phyloP scores from a whole-genome alignment of 129 eudicot genomes.

The Saposhnikovia divaricata region DNA sequence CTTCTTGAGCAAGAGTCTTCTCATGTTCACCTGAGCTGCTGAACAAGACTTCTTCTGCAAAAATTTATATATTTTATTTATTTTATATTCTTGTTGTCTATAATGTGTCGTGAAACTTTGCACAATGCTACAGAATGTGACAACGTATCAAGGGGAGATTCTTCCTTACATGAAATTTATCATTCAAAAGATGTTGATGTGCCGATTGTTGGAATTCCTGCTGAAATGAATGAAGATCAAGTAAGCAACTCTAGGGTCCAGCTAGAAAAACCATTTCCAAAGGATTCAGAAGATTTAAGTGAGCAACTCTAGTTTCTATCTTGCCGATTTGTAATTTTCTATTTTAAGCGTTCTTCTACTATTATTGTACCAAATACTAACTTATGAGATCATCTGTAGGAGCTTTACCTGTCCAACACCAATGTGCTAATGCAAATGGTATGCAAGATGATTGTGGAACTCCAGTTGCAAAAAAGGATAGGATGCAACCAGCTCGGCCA shows the following conservation, averaged over 20 bases:
- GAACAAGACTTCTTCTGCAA: background rate
- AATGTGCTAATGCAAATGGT: slow-evolving; percentile 7
- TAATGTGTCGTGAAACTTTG: background rate
- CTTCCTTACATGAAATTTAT: background rate
- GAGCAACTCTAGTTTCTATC: background rate
- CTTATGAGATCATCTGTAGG: background rate
- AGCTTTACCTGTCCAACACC: background rate
- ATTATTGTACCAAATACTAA: background rate
- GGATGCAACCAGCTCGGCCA: background rate
- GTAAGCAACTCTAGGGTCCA: background rate
- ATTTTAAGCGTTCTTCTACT: background rate
- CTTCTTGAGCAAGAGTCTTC: background rate
- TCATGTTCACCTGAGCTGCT: background rate
- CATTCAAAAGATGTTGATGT: background rate
- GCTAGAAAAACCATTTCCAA: background rate
- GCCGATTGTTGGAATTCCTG: background rate
- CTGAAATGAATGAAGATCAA: background rate
- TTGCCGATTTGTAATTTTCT: background rate
- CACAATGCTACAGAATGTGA: background rate
- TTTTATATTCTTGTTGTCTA: background rate
- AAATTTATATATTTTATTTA: background rate
- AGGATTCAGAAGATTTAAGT: background rate
- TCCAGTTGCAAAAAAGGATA: background rate
- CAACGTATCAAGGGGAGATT: background rate
- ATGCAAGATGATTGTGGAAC: background rate